A percentile compares a stretch with the other conserved stretches of the same genome.
Evolutionary conservation across 1,284 basidiomycete genomes (phyloP).

Genomic region (Ganoderma lucidum): DNA sequence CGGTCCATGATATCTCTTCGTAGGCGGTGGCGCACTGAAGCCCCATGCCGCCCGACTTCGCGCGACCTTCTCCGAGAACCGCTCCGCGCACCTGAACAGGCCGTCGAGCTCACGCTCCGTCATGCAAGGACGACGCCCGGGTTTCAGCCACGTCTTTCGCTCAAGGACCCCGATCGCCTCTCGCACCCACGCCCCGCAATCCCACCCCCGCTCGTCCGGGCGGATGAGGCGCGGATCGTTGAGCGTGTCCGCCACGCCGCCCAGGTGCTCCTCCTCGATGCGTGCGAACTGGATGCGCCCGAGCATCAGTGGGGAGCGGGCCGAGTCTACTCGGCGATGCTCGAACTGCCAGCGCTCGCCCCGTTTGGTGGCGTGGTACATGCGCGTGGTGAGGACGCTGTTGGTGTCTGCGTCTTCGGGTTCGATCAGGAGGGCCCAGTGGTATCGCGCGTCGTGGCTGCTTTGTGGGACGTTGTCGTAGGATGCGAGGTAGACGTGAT

Average conservation of each 20-base stretch:
- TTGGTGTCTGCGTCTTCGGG: slow-evolving; percentile 21
- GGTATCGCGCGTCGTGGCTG: slow-evolving; percentile 16
- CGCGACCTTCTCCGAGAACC: slow-evolving; percentile 22
- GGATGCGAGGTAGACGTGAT: slow-evolving; percentile 25
- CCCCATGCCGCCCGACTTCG: slow-evolving; percentile 14
- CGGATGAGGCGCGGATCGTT: slow-evolving; percentile 16
- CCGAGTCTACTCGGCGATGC: slow-evolving; percentile 26
- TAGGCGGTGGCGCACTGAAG: slow-evolving; percentile 18
- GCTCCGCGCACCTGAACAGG: slow-evolving; percentile 20
- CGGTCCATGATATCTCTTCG: slow-evolving; percentile 22
- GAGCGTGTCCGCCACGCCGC: slow-evolving; percentile 11
- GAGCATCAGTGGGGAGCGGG: slow-evolving; percentile 30
- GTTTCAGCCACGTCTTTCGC: slow-evolving; percentile 10
- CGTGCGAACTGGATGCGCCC: slow-evolving; percentile 26
- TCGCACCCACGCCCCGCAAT: slow-evolving; percentile 29
- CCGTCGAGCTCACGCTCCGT: slow-evolving; percentile 12
- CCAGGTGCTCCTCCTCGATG: slow-evolving; percentile 14
- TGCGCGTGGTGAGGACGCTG: slow-evolving; percentile 16
- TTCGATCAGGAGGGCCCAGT: slow-evolving; percentile 31
- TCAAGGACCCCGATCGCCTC: slow-evolving; percentile 24
- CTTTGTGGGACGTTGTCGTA: slow-evolving; percentile 24
- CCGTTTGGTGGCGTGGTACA: slow-evolving; percentile 26
- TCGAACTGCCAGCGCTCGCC: slow-evolving; percentile 26
- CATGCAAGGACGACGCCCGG: neutral
- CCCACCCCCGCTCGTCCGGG: slow-evolving; percentile 18